Base-by-base conservation (phyloP, 768 basidiomycete species). In the Boletellus ananas region DNA sequence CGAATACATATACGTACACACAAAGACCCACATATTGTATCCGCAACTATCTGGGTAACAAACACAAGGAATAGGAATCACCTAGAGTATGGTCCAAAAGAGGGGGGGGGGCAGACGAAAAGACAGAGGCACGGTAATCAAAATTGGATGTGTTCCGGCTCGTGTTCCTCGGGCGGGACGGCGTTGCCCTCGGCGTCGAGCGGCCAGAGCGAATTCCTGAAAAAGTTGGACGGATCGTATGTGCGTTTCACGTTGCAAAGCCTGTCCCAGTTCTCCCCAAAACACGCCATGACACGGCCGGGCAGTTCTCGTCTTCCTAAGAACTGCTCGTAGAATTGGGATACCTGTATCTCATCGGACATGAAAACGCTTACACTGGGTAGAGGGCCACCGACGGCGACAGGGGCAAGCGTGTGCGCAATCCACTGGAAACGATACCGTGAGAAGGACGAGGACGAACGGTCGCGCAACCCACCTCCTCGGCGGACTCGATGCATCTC, bases 141-240 rank as follows among this genome's bases (percentile, higher is more conserved):
- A 34, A 60, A 58, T 16, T 16, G 50, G 0, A 66, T 54, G 20
- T 70, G 66, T 29, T 64, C 59, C 0, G 86, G 85, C 57, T 90
- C 87, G 52, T 87, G 85, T 6, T 70, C 72, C 38, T 77, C 64
- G 10, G 82, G 74, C 31, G 80, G 74, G n/a, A 89, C 72, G 2
- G 67, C 66, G 0, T 79, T 68, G 3, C 83, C 83, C 17, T 74
- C 64, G 23, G 74, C 74, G 60, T 85, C 73, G 50, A 89, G 63
- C 17, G 91, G 91, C 89, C 92, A 94, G 61, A 92, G 81, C 12
- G 81, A 78, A 60, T 91, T 85, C 51, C 70, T 76, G 73, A 94
- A 91, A 37, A 94, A 54, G 51, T 85, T 83, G 36, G 70, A 67
- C 0, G 92, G 91, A 62, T 95, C 93, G 58, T 91, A 88, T 43